Conservation (phyloP, 768 basidiomycete species). For the Lactifluus rugatus region DNA sequence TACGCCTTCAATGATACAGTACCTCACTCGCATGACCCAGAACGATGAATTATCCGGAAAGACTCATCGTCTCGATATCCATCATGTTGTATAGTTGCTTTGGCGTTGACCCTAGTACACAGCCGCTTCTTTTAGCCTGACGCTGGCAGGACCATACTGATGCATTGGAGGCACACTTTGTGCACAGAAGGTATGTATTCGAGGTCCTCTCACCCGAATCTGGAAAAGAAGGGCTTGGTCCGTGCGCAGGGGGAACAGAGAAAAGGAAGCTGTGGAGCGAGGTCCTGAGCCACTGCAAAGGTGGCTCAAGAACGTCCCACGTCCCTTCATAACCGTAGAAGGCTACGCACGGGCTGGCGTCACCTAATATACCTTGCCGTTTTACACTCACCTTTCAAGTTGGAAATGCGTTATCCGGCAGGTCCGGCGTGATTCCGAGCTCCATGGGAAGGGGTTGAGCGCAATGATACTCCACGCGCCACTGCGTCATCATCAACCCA, state of each 20-base stretch:
- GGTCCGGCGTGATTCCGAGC: background rate
- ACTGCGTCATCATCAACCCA: background rate
- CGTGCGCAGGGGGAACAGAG: background rate
- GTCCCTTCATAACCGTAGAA: no score
- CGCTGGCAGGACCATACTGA: no score
- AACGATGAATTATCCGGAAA: background rate
- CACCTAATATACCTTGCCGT: no score
- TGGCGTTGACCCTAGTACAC: background rate
- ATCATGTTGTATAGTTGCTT: constrained; percentile 9
- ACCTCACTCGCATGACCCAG: background rate
- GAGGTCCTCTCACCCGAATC: background rate
- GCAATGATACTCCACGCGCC: background rate
- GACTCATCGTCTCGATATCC: constrained; percentile 9
- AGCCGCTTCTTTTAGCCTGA: no score
- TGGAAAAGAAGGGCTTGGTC: background rate
- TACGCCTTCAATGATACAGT: background rate
- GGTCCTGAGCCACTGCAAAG: background rate
- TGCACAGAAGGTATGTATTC: background rate
- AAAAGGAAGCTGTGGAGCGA: background rate
- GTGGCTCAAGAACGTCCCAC: no score
- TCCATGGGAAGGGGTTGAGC: background rate
- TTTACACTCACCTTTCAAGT: no score
- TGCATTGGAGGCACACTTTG: no score
- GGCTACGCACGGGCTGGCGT: no score
- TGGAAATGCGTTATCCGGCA: background rate